Base-by-base conservation (phyloP, 176 grass and related monocot species). In the Hyparrhenia diplandra region DNA sequence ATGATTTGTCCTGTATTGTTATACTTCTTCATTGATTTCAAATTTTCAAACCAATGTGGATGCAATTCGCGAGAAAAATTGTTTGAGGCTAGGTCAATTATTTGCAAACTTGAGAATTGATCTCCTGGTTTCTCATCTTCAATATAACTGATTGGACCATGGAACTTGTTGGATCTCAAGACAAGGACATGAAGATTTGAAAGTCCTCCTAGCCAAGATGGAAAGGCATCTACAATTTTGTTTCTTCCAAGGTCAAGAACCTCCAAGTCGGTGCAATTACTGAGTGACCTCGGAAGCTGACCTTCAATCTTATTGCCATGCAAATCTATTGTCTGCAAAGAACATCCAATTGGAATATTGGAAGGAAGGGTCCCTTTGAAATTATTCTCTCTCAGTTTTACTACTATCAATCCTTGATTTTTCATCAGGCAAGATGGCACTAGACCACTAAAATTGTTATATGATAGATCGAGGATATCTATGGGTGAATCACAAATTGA, bases 71-170 rank as follows among this genome's bases (percentile, higher is more conserved):
- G 71, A 41, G 34, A 35, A 5, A 89, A 32, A 16, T 82, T 82
- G 13, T 89, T 89, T 46, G 77, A 89, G 16, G 87, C 40, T 3
- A 89, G n/a, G 71, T 89, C 87, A 31, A 89, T n/a, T 2, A 89
- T 82, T 80, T 74, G 71, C 71, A 88, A 43, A 13, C 32, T 73
- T 13, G 66, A 2, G 18, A 86, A 86, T 11, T 62, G 3, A 25
- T 47, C 13, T 45, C 8, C 17, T 2, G 4, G 57, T 51, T 46
- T 63, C 0, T 47, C 13, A 47, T 30, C 17, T 41, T 18, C 36
- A 0, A 45, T 23, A 32, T 66, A 34, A 32, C 24, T 28, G 20
- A 87, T 16, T 2, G 49, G 14, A 27, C 89, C 79, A 35, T 86
- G 37, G 18, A 90, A 83, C 11, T 1, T 8, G 25, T 90, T 90